These are phyloP conservation scores for Alternaria dauci DNA, from an alignment of 2,329 filamentous ascomycete genomes.

Conservation along the genomic window DNA sequence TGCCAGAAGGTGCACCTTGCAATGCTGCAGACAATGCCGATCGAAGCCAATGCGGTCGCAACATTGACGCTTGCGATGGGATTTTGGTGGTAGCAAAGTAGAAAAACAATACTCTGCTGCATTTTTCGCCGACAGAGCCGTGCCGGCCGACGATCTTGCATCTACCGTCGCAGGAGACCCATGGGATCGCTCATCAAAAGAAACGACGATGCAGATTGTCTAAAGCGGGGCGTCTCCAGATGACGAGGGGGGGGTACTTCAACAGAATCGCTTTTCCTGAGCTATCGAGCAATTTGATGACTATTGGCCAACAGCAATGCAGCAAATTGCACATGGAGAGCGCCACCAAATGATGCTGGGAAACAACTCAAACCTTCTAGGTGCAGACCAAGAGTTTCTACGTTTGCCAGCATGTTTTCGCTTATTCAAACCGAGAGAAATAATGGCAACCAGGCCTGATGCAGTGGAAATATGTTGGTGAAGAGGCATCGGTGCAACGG, in stretches of 20 bases:
- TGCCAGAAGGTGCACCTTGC: background rate
- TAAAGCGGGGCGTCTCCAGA: background rate
- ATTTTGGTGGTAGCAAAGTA: background rate
- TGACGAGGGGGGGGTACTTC: background rate
- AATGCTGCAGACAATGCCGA: background rate
- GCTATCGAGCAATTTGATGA: background rate
- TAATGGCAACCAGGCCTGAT: background rate
- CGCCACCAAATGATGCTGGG: background rate
- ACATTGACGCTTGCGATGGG: background rate
- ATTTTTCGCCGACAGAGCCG: background rate
- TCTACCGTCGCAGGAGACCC: background rate
- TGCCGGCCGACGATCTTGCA: background rate
- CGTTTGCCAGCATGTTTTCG: background rate
- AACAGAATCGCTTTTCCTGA: background rate
- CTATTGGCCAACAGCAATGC: background rate
- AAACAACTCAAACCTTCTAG: background rate
- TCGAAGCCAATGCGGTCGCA: background rate
- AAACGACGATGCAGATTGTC: background rate
- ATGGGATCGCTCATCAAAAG: background rate
- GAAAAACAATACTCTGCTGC: conserved; percentile 1
- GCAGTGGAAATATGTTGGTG: background rate
- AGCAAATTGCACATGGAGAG: background rate
- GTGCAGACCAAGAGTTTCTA: background rate
- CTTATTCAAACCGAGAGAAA: background rate
- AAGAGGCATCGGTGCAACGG: background rate